Base-by-base conservation (phyloP, 257 asterid genomes). In the Nicotiana undulata region DNA sequence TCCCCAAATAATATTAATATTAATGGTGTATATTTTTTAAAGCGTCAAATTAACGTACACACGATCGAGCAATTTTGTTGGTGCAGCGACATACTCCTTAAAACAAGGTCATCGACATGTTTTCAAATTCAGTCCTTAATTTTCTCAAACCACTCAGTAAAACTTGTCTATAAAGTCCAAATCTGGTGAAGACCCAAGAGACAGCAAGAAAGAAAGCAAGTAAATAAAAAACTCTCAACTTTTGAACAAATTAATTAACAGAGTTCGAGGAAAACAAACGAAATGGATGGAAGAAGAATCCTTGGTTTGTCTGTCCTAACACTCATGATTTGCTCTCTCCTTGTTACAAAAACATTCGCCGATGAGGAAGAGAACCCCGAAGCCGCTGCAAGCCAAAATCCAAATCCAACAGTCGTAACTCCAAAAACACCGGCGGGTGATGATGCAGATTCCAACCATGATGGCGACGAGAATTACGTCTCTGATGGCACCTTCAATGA, bases 271-370 rank as follows among this genome's bases (percentile, higher is more conserved):
- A 56, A 56, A 56, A 17, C 22, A 56, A 56, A n/a, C 63, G 24
- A 46, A 44, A 72, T 72, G 78, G 78, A 72, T 24, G 46, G 11
- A 46, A 72, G 11, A 46, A 72, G 59, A 72, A 46, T 72, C 26
- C 40, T 72, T 72, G 40, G 78, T 46, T 24, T 72, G 60, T 72
- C 78, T 15, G 40, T 46, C 78, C 78, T 72, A 24, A 72, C 78
- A 46, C 60, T 72, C 22, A 24, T 72, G 24, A 46, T 72, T 72
- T 72, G 78, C 40, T 72, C 78, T 72, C 60, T 72, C 40, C 78
- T 46, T 72, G 78, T 72, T 46, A 46, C 61, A 46, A 72, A 24
- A 72, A 72, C 78, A 46, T 46, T 58, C 60, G 78, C 78, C 15
- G 78, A 72, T 72, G 78, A 72, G 51, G 78, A 72, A 6, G 10